Percentiles rank a stretch among this genome's conserved stretches.
Conservation (phyloP, 129 eudicot genomes). For the Flaveria bidentis region DNA sequence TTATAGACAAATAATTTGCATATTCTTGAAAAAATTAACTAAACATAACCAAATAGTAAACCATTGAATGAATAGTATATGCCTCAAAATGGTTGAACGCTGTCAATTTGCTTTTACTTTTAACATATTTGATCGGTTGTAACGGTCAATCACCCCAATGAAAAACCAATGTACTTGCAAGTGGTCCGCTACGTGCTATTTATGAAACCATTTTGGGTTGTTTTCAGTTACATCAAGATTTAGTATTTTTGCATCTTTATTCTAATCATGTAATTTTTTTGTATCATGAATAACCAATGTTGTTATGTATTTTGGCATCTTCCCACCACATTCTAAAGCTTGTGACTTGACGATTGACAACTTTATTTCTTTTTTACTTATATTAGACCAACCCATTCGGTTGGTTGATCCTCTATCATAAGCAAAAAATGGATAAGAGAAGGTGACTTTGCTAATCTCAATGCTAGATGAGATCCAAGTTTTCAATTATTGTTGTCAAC, state of each 20-base stretch:
- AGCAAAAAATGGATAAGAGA: not conserved
- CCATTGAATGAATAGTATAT: too few relatives aligned
- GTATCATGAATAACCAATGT: not conserved
- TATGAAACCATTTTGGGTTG: not conserved
- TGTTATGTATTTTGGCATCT: not conserved
- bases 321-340: conserved; percentile 1
- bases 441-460: too few relatives aligned
- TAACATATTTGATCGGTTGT: not conserved
- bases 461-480: too few relatives aligned
- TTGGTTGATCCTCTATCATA: not conserved
- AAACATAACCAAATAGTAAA: too few relatives aligned
- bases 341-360: conserved; percentile 1
- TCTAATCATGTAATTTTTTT: not conserved
- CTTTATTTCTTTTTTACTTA: not conserved
- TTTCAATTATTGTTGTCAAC: too few relatives aligned
- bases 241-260: not conserved
- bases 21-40: too few relatives aligned
- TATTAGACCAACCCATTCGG: not conserved
- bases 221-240: not conserved
- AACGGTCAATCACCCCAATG: not conserved
- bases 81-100: too few relatives aligned
- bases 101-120: too few relatives aligned
- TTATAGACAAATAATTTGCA: too few relatives aligned
- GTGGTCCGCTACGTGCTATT: conserved; percentile 1
- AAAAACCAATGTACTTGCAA: not conserved